phyloP scores from a whole-genome alignment of 75 land plant species.

The Cryptomeria japonica region DNA sequence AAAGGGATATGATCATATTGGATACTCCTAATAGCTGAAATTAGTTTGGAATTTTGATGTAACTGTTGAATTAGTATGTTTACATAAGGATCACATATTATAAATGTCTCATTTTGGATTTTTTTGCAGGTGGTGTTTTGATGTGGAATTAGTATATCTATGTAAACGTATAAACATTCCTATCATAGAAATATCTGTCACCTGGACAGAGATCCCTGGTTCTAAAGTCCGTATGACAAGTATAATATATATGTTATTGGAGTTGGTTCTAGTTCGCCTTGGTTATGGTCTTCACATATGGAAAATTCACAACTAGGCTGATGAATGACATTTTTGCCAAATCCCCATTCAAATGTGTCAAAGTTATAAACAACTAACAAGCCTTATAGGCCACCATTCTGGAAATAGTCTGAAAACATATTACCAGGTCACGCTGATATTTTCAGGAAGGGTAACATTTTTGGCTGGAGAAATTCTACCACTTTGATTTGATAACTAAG shows the following conservation, averaged over 20 bases:
- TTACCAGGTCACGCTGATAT: neutral
- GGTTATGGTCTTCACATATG: slow-evolving; percentile 88
- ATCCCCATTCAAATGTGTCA: neutral
- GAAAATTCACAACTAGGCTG: slow-evolving; percentile 57
- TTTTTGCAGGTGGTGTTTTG: slow-evolving; percentile 94
- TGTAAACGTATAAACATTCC: slow-evolving; percentile 79
- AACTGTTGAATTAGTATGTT: neutral
- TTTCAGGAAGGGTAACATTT: neutral
- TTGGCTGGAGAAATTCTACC: neutral
- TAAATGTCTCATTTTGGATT: neutral
- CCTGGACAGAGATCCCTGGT: slow-evolving; percentile 96
- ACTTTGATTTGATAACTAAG: neutral
- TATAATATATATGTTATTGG: slow-evolving; percentile 94
- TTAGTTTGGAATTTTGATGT: neutral
- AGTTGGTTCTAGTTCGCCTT: slow-evolving; percentile 80
- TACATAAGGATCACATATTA: neutral
- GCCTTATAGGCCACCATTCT: neutral
- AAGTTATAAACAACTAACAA: neutral
- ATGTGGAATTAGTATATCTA: slow-evolving; percentile 91
- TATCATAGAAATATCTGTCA: slow-evolving; percentile 80
- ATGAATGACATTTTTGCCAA: neutral
- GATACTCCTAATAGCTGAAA: neutral
- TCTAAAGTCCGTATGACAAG: slow-evolving; percentile 91
- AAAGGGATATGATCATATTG: neutral
- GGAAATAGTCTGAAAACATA: neutral